A percentile compares a stretch with the other conserved stretches of the same genome.
phyloP scores from a whole-genome alignment of 208 protist genomes.

The Phytomonas francai region DNA sequence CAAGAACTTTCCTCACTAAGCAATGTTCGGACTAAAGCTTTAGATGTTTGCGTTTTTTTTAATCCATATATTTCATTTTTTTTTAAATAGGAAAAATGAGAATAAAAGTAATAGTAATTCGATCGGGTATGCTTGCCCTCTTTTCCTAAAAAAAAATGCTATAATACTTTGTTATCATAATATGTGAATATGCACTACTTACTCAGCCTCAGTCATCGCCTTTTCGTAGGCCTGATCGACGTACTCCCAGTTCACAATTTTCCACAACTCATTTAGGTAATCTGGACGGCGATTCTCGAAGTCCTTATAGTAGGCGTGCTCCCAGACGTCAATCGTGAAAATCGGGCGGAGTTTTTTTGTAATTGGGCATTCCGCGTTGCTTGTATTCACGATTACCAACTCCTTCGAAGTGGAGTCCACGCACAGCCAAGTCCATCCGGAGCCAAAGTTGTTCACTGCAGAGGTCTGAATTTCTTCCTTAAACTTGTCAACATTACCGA shows the following conservation, averaged over 20 bases:
- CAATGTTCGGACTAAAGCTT: slow-evolving; percentile 1
- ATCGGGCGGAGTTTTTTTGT: slow-evolving; percentile 64
- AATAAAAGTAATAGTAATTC: neutral
- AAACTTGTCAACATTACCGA: slow-evolving; percentile 85
- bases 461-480: slow-evolving; percentile 74
- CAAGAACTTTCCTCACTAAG: neutral
- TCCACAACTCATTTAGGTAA: slow-evolving; percentile 87
- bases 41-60: slow-evolving; percentile 3
- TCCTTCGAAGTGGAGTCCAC: slow-evolving; percentile 26
- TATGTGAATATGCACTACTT: neutral
- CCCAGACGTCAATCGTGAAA: slow-evolving; percentile 90
- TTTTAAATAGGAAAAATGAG: neutral
- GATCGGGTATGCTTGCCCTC: neutral
- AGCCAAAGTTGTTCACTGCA: slow-evolving; percentile 90
- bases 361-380: slow-evolving; percentile 85
- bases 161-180: slow-evolving; percentile 1
- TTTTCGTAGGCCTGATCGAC: slow-evolving; percentile 44
- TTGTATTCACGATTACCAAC: slow-evolving; percentile 85
- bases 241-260: slow-evolving; percentile 86
- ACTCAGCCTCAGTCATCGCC: slow-evolving; percentile 27
- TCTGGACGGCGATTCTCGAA: slow-evolving; percentile 87
- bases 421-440: slow-evolving; percentile 93
- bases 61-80: slow-evolving; percentile 2
- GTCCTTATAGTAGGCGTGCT: slow-evolving; percentile 95
- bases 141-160: slow-evolving; percentile 5